Percentiles rank a stretch among this genome's conserved stretches.
phyloP scores from a whole-genome alignment of 2,329 filamentous ascomycete species.

The Rhinocladiella similis region DNA sequence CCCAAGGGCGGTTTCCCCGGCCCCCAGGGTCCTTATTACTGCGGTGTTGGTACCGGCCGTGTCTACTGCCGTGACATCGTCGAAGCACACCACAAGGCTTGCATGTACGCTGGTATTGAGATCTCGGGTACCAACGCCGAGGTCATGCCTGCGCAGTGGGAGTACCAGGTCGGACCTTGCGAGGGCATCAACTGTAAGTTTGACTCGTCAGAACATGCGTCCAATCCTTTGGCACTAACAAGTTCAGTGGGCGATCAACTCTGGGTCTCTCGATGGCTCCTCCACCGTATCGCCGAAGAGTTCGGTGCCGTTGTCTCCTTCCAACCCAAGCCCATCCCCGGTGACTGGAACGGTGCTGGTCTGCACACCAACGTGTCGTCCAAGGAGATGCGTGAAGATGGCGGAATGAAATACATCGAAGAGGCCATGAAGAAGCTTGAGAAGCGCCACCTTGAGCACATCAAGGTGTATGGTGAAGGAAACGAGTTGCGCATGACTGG shows the following conservation, averaged over 20 bases:
- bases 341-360: constrained; percentile 96
- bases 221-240: constrained; percentile 30
- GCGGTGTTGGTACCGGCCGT: constrained; percentile 94
- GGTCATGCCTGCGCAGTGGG: constrained; percentile 98
- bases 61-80: constrained; percentile 98
- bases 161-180: constrained; percentile 95
- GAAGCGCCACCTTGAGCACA: constrained; percentile 77
- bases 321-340: constrained; percentile 91
- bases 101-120: constrained; percentile 82
- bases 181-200: constrained; percentile 75
- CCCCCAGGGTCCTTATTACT: constrained; percentile 95
- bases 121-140: constrained; percentile 99
- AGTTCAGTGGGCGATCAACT: constrained; percentile 84
- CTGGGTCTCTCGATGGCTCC: constrained; percentile 88
- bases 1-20: constrained; percentile 84
- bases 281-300: constrained; percentile 89
- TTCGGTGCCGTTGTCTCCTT: constrained; percentile 95
- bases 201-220: not conserved
- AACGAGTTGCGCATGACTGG: constrained; percentile 94
- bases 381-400: constrained; percentile 81
- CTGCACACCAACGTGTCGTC: constrained; percentile 94
- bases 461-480: constrained; percentile 91
- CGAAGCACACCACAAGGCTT: constrained; percentile 90
- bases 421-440: constrained; percentile 80
- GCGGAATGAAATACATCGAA: constrained; percentile 95